A percentile compares a stretch with the other conserved stretches of the same genome.
These are phyloP conservation scores for Maudiozyma pseudohumilis DNA, from an alignment of 805 yeast species.

Conservation along the genomic window DNA sequence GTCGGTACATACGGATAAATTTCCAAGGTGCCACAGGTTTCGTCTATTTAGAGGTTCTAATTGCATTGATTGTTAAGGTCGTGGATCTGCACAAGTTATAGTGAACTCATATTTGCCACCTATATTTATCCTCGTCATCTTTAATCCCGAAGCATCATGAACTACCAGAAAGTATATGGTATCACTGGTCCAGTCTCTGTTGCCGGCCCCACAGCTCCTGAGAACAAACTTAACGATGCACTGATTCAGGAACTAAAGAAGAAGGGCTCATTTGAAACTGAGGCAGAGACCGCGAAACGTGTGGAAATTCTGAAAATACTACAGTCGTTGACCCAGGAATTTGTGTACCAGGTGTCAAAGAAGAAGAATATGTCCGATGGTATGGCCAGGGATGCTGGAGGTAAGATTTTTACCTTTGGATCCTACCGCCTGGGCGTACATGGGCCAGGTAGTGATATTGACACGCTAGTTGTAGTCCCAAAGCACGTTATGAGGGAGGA, in stretches of 20 bases:
- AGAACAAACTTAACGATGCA: constrained; percentile 62
- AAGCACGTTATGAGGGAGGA: constrained; percentile 88
- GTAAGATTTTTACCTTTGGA: constrained; percentile 93
- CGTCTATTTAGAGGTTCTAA: too few relatives aligned
- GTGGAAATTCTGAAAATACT: constrained; percentile 60
- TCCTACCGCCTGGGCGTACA: constrained; percentile 91
- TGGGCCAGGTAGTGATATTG: constrained; percentile 98
- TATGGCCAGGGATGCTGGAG: constrained; percentile 96
- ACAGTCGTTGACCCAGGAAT: constrained; percentile 67
- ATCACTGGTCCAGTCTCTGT: constrained; percentile 59
- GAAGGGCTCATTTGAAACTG: constrained; percentile 84
- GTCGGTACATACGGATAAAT: too few relatives aligned
- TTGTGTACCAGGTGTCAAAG: constrained; percentile 72
- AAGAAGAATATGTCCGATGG: constrained; percentile 91
- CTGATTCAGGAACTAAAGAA: constrained; percentile 69
- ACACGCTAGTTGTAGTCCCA: constrained; percentile 92
- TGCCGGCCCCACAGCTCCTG: constrained; percentile 78
- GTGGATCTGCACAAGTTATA: too few relatives aligned
- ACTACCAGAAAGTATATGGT: constrained; percentile 28
- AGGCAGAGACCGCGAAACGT: constrained; percentile 71
- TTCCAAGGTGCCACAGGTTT: too few relatives aligned
- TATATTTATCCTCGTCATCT: too few relatives aligned
- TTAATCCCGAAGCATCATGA: too few relatives aligned
- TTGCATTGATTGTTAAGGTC: too few relatives aligned
- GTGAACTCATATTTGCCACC: too few relatives aligned